These are phyloP conservation scores for Colletotrichum sp. DNA, from an alignment of 2,329 filamentous ascomycete genomes.

Conservation along the genomic window DNA sequence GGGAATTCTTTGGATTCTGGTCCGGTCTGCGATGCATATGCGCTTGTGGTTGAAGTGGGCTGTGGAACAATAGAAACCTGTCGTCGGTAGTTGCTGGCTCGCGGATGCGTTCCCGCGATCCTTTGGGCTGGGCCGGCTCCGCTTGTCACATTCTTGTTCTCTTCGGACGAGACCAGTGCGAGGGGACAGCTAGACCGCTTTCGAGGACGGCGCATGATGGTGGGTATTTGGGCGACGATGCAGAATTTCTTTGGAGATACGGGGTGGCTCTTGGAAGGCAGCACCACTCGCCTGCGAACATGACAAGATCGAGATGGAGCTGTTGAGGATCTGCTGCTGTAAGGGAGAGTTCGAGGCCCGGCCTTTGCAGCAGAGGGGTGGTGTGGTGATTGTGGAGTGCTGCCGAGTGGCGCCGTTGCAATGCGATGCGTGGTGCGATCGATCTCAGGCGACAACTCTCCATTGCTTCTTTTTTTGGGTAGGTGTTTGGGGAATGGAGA, in stretches of 20 bases:
- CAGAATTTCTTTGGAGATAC: neutral
- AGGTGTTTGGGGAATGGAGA: neutral
- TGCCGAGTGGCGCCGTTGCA: conserved; percentile 3
- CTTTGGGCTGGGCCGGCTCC: neutral
- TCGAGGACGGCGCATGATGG: neutral
- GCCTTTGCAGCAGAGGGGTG: neutral
- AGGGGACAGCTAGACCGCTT: neutral
- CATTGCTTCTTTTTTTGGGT: neutral
- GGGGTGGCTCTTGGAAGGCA: neutral
- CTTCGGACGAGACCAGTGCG: neutral
- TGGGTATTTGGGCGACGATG: neutral
- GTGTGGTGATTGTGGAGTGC: neutral
- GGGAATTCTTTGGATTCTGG: neutral
- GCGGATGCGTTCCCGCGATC: conserved; percentile 7
- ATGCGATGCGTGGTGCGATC: conserved; percentile 2
- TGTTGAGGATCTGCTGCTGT: neutral
- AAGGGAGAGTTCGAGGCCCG: neutral
- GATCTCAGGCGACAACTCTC: neutral
- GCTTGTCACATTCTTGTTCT: neutral
- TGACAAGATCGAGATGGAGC: neutral
- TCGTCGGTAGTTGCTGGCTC: conserved; percentile 13
- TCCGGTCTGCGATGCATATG: neutral
- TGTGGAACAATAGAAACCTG: neutral
- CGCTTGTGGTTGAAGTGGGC: neutral
- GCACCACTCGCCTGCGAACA: neutral